These are phyloP conservation scores for Simmondsia chinensis DNA, from an alignment of 148 eudicot species.

Conservation along the genomic window DNA sequence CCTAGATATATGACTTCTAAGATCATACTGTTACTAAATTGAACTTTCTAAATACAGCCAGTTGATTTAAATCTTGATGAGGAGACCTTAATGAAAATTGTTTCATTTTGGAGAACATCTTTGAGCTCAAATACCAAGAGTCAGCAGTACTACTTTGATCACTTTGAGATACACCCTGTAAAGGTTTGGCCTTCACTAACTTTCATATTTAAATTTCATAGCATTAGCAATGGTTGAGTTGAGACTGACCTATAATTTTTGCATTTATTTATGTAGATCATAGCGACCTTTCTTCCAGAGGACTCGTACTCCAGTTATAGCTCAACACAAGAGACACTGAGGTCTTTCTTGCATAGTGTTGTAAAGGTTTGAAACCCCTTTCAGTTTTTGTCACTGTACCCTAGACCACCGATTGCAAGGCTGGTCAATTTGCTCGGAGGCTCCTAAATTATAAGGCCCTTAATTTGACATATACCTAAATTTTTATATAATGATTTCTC, in stretches of 20 bases:
- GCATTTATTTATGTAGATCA: slow-evolving; percentile 40
- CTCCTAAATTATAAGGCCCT: too few species aligned
- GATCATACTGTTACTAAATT: too few species aligned
- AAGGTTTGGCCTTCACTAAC: slow-evolving; percentile 38
- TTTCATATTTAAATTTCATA: slow-evolving; percentile 1
- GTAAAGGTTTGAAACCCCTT: slow-evolving; percentile 50
- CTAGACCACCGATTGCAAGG: background rate
- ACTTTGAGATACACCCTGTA: slow-evolving; percentile 94
- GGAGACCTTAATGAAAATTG: slow-evolving; percentile 88
- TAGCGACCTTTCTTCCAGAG: slow-evolving; percentile 89
- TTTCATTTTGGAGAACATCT: slow-evolving; percentile 89
- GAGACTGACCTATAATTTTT: slow-evolving; percentile 5
- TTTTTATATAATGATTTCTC: too few species aligned
- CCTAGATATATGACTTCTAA: too few species aligned
- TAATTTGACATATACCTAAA: too few species aligned
- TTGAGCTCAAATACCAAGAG: slow-evolving; percentile 64
- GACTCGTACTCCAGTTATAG: slow-evolving; percentile 76
- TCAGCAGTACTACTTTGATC: slow-evolving; percentile 90
- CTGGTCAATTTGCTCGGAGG: too few species aligned
- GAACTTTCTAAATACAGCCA: slow-evolving; percentile 44
- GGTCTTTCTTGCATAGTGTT: slow-evolving; percentile 86
- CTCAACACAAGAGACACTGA: slow-evolving; percentile 78
- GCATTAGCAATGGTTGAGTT: too few species aligned
- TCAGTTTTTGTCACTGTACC: background rate
- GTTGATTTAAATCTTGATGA: slow-evolving; percentile 86